Base-by-base conservation (phyloP, 2,329 filamentous ascomycete genomes). In the Rhynchosporium graminicola region DNA sequence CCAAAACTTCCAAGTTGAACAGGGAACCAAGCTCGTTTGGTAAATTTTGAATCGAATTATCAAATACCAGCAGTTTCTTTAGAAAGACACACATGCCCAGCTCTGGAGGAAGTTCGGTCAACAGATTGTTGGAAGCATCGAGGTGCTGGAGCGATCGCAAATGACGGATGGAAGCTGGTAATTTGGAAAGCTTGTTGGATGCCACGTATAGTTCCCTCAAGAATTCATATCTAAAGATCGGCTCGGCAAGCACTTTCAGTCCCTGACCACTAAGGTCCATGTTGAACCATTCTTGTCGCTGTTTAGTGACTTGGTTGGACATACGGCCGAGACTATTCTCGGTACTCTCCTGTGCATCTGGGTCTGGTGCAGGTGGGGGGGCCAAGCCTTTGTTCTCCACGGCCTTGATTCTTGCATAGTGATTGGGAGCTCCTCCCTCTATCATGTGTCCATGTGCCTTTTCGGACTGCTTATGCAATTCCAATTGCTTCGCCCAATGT, bases 201-300 rank as follows among this genome's bases (percentile, higher is more conserved):
- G 92, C 92, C 66, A 99, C 86, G 76, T 96, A 97, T 36, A 99
- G 84, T 76, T 96, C 94, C 68, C 90, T 90, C 61, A 99, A 80
- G 76, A 99, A 98, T 50, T 83, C 83, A 77, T 98, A 99, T 69
- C 84, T 82, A 79, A 98, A 98, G 38, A 99, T 81, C 50, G 89
- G 85, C 8, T 85, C 79, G 0, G 92, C 87, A 38, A 99, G 81
- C 63, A 92, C 90, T 69, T 92, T 89, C 55, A 99, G 80, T 26
- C 94, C 94, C 78, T 98, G 95, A n/a, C 95, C 95, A 70, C 93
- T 95, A 75, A 98, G 88, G 76, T 99, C 95, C 70, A 99, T 82
- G 67, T 93, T 92, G 75, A 91, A 86, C 95, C 95, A 98, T 72
- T 93, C 89, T 76, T 97, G 90, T 67, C 88, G 81, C 71, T 59